Evolutionary conservation across 768 basidiomycete species (phyloP).

Genomic region (Pholiota microspora): DNA sequence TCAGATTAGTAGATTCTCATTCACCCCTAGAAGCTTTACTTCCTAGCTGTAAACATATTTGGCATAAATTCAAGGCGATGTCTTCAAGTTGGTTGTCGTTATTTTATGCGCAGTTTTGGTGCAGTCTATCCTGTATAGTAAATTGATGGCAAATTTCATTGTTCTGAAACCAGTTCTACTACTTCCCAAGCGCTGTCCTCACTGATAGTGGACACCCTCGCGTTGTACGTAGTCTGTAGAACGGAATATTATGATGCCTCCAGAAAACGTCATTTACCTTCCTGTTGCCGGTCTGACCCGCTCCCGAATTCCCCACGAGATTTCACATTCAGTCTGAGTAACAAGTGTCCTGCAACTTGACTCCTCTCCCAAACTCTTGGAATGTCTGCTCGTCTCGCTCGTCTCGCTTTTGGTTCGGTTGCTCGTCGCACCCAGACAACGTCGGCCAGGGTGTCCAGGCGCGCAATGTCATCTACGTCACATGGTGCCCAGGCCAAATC

Average conservation of each 20-base stretch:
- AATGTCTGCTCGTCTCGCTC: constrained; percentile 40
- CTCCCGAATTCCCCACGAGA: constrained; percentile 16
- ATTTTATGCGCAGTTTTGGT: no score
- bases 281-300: constrained; percentile 41
- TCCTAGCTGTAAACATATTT: no score
- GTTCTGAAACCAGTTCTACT: no score
- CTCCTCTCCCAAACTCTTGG: constrained; percentile 10
- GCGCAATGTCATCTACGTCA: constrained; percentile 33
- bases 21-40: no score
- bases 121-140: no score
- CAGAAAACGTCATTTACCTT: constrained; percentile 15
- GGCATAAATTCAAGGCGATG: no score
- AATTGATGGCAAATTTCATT: no score
- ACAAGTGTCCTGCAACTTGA: constrained; percentile 6
- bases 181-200: no score
- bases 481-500: constrained; percentile 32
- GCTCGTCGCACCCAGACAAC: constrained; percentile 29
- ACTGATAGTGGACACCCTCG: no score
- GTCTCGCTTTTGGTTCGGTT: constrained; percentile 31
- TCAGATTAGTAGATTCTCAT: no score
- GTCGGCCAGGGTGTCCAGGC: constrained; percentile 26
- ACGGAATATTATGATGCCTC: not conserved
- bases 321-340: constrained; percentile 16
- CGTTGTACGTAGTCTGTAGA: no score
- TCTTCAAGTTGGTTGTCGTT: no score